Percentiles rank a stretch among this genome's conserved stretches.
These are phyloP conservation scores for Mycena chlorophos DNA, from an alignment of 768 basidiomycete genomes.

Conservation along the genomic window DNA sequence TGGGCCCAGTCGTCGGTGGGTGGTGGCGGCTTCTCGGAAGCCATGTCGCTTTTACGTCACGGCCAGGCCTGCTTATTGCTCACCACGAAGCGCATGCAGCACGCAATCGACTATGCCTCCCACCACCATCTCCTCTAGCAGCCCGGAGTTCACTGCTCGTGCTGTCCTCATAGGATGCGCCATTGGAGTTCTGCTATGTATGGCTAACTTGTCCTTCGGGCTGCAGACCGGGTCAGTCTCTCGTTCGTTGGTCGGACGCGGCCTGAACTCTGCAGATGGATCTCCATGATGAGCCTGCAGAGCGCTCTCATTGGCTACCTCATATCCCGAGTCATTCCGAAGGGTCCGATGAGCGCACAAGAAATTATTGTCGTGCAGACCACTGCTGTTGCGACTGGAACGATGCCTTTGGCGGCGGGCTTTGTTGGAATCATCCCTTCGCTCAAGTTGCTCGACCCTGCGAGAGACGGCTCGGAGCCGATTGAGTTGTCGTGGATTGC, in stretches of 20 bases:
- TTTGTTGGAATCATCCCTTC: constrained; percentile 96
- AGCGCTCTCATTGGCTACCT: constrained; percentile 92
- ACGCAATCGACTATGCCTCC: background rate
- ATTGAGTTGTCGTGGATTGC: constrained; percentile 72
- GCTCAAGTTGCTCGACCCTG: constrained; percentile 70
- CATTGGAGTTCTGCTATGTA: constrained; percentile 86
- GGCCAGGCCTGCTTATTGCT: background rate
- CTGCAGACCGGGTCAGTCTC: constrained; percentile 85
- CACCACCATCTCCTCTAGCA: background rate
- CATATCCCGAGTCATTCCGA: constrained; percentile 70
- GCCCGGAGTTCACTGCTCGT: constrained; percentile 37
- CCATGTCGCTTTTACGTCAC: constrained; percentile 11
- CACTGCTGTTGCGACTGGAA: constrained; percentile 92
- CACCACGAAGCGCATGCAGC: background rate
- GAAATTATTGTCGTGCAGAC: constrained; percentile 95
- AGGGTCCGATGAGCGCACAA: constrained; percentile 73
- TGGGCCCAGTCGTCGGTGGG: constrained; percentile 47
- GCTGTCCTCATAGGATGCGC: constrained; percentile 78
- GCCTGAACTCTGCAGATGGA: constrained; percentile 2
- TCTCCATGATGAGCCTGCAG: constrained; percentile 87
- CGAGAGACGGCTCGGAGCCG: constrained; percentile 74
- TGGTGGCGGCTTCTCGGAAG: constrained; percentile 8
- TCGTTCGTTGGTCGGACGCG: background rate
- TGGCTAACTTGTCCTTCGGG: constrained; percentile 89
- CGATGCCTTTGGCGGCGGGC: constrained; percentile 81